phyloP scores from a whole-genome alignment of 441 rosid species.

The Erysimum pusillum region DNA sequence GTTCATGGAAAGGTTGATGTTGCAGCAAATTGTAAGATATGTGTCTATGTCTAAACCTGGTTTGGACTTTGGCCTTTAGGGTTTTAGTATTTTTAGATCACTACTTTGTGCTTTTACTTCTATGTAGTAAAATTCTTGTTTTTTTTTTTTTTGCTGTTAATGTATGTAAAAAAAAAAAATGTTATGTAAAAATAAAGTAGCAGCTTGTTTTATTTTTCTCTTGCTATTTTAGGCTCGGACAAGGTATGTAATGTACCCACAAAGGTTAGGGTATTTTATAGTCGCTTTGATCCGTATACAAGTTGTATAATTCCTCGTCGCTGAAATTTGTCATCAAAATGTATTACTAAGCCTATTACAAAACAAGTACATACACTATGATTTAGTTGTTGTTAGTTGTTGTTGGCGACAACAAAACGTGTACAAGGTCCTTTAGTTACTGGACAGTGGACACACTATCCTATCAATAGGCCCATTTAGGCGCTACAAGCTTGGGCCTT shows the following conservation, averaged over 20 bases:
- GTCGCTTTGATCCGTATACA: not conserved
- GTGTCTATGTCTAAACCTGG: constrained; percentile 20
- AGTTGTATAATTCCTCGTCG: not conserved
- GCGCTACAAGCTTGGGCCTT: constrained; percentile 13
- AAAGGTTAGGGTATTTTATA: not conserved
- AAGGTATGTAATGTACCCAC: not conserved
- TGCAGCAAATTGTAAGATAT: constrained; percentile 7
- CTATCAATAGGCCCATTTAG: constrained; percentile 24
- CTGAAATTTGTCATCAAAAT: not conserved
- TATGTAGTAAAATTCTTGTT: not conserved
- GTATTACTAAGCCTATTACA: not conserved
- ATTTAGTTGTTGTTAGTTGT: not conserved
- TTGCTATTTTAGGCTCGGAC: not conserved
- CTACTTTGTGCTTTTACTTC: constrained; percentile 15
- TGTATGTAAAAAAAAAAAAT: too few relatives aligned
- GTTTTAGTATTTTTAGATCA: constrained; percentile 24
- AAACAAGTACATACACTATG: not conserved
- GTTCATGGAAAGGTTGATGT: constrained; percentile 25
- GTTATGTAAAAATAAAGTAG: constrained; percentile 25
- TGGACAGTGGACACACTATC: not conserved
- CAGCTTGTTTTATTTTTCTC: constrained; percentile 5
- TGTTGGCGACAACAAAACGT: constrained; percentile 3
- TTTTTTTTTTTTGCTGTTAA: not conserved
- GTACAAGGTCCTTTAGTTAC: constrained; percentile 16
- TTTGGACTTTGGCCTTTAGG: constrained; percentile 21